A percentile compares a stretch with the other conserved stretches of the same genome.
These are phyloP conservation scores for Penicillium turbatum DNA, from an alignment of 495 filamentous ascomycete genomes.

Conservation along the genomic window DNA sequence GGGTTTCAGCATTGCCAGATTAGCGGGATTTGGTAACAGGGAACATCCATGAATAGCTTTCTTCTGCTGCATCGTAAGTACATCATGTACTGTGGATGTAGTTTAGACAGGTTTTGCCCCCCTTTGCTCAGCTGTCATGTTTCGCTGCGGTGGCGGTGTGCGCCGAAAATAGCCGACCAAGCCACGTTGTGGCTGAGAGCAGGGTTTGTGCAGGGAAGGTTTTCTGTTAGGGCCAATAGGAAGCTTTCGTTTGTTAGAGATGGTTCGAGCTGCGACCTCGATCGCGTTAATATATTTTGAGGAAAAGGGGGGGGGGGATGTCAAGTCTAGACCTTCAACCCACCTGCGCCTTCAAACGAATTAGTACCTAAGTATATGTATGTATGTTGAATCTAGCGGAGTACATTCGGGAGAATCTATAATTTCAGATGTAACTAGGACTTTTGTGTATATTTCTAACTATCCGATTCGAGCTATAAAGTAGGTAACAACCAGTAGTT, in stretches of 20 bases:
- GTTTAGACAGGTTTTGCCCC: too few species aligned
- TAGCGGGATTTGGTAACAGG: too few species aligned
- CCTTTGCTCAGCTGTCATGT: background rate
- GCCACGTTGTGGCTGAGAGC: constrained; percentile 12
- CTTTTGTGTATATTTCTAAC: background rate
- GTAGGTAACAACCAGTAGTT: background rate
- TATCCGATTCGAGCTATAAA: background rate
- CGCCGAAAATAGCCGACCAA: constrained; percentile 6
- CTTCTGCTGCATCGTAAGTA: background rate
- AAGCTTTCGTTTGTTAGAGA: background rate
- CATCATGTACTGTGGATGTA: too few species aligned
- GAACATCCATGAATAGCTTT: background rate
- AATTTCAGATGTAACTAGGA: constrained; percentile 3
- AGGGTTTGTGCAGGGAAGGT: background rate
- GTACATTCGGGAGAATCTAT: constrained; percentile 2
- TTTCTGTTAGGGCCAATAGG: background rate
- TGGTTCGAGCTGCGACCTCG: background rate
- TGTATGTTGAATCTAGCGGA: background rate
- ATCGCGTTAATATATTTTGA: background rate
- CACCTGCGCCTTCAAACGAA: too few species aligned
- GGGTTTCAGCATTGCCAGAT: background rate
- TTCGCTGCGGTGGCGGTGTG: background rate
- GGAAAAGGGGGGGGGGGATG: background rate
- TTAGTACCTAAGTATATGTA: too few species aligned
- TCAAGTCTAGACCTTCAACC: background rate